Conservation (phyloP, 2,329 filamentous ascomycete genomes). For the Atkinsonella texensis region DNA sequence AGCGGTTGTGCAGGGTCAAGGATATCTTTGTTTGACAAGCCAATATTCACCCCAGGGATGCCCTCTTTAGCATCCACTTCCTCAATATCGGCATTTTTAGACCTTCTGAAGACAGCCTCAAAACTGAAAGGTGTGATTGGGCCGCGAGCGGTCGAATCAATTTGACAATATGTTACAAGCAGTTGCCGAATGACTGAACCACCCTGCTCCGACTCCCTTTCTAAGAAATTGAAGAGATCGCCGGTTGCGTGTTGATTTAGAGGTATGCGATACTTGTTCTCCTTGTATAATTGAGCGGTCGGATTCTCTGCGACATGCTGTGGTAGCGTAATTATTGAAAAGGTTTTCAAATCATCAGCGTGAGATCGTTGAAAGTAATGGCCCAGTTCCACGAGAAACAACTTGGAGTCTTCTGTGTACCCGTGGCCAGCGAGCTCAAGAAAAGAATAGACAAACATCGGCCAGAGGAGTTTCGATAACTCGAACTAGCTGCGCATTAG, state of each 20-base stretch:
- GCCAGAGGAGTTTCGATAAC: slow-evolving; percentile 79
- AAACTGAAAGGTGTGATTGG: slow-evolving; percentile 54
- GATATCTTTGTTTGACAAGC: slow-evolving; percentile 48
- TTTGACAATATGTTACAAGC: slow-evolving; percentile 47
- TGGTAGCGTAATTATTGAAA: slow-evolving; percentile 64
- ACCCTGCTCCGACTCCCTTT: slow-evolving; percentile 72
- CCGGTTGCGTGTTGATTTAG: slow-evolving; percentile 77
- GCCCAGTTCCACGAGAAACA: slow-evolving; percentile 59
- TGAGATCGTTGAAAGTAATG: slow-evolving; percentile 64
- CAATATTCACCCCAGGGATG: slow-evolving; percentile 50
- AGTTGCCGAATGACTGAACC: slow-evolving; percentile 68
- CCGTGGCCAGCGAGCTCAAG: slow-evolving; percentile 64
- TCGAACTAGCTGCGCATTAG: slow-evolving; percentile 49
- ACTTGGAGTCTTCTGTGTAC: slow-evolving; percentile 58
- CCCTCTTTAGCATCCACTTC: slow-evolving; percentile 53
- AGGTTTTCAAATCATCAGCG: slow-evolving; percentile 62
- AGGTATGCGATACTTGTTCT: slow-evolving; percentile 80
- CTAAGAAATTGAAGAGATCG: slow-evolving; percentile 76
- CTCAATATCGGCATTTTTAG: slow-evolving; percentile 49
- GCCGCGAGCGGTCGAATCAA: slow-evolving; percentile 47
- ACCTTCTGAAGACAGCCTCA: slow-evolving; percentile 44
- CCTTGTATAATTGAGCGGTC: slow-evolving; percentile 68
- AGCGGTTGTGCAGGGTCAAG: slow-evolving; percentile 46
- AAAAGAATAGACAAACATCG: slow-evolving; percentile 86
- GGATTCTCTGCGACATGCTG: slow-evolving; percentile 68